A percentile compares a stretch with the other conserved stretches of the same genome.
These are phyloP conservation scores for Russula griseocarnosa DNA, from an alignment of 768 basidiomycete genomes.

Conservation along the genomic window DNA sequence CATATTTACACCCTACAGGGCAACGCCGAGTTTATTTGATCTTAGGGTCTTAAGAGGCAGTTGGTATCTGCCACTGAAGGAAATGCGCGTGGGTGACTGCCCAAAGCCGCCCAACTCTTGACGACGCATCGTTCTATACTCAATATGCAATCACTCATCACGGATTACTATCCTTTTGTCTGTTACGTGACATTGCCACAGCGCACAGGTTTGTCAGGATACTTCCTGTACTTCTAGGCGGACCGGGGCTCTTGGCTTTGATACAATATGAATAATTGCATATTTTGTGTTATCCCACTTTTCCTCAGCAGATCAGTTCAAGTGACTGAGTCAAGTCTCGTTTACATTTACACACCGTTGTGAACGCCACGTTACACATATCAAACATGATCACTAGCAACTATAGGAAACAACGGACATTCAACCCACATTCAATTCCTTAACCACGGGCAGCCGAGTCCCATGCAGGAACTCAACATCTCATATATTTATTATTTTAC, in stretches of 20 bases:
- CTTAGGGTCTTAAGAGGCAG: too few relatives aligned
- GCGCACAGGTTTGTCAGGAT: too few relatives aligned
- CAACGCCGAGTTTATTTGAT: too few relatives aligned
- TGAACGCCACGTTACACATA: not conserved
- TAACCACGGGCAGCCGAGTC: not conserved
- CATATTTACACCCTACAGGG: too few relatives aligned
- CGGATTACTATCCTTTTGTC: slow-evolving; percentile 87
- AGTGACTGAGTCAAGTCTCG: not conserved
- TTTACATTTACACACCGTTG: not conserved
- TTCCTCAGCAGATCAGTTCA: too few relatives aligned
- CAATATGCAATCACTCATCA: not conserved
- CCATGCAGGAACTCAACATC: not conserved
- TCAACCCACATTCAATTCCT: not conserved
- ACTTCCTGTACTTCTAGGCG: slow-evolving; percentile 61
- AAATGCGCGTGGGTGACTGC: not conserved
- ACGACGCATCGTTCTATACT: not conserved
- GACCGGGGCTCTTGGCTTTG: slow-evolving; percentile 74
- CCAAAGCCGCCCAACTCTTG: not conserved
- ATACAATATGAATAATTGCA: slow-evolving; percentile 70
- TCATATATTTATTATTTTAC: too few relatives aligned
- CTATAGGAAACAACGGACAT: not conserved
- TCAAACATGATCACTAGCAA: not conserved
- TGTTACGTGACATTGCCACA: slow-evolving; percentile 89
- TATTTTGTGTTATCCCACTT: slow-evolving; percentile 4
- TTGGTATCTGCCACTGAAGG: too few relatives aligned